A percentile compares a stretch with the other conserved stretches of the same genome.
phyloP scores from a whole-genome alignment of 371 early-diverging fungal species.

The Encephalitozoon romaleae region DNA sequence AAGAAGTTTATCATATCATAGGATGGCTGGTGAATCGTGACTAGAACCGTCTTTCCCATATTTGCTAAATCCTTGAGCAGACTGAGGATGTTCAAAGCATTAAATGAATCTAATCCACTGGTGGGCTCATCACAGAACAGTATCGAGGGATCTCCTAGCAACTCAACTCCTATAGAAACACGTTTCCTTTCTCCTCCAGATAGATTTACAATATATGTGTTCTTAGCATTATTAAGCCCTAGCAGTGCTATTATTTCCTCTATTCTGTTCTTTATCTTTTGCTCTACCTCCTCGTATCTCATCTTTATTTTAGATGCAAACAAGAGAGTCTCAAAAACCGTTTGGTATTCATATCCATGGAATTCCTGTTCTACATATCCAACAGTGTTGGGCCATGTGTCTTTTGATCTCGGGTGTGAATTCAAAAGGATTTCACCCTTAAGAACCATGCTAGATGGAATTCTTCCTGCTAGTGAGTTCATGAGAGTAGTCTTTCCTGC shows the following conservation, averaged over 20 bases:
- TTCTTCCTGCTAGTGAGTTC: conserved; percentile 73
- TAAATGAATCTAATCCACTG: conserved; percentile 77
- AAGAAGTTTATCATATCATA: conserved; percentile 76
- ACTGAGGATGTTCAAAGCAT: conserved; percentile 76
- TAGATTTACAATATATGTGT: conserved; percentile 53
- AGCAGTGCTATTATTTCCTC: conserved; percentile 51
- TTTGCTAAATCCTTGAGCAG: conserved; percentile 68
- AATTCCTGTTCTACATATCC: conserved; percentile 65
- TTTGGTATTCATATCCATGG: conserved; percentile 58
- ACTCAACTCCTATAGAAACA: conserved; percentile 56
- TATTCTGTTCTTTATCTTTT: background rate
- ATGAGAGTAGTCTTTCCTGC: conserved; percentile 77
- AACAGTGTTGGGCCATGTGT: conserved; percentile 46
- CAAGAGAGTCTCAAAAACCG: conserved; percentile 55
- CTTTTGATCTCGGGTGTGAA: conserved; percentile 62
- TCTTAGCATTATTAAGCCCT: conserved; percentile 49
- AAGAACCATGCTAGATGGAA: conserved; percentile 65
- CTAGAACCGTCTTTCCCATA: conserved; percentile 73
- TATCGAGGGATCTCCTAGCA: conserved; percentile 55
- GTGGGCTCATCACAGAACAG: conserved; percentile 73
- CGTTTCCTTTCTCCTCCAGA: conserved; percentile 61
- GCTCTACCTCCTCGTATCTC: conserved; percentile 62
- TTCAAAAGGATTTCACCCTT: conserved; percentile 75
- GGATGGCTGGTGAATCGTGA: conserved; percentile 86
- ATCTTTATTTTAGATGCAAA: conserved; percentile 54